Base-by-base conservation (phyloP, 371 early-diverging fungal species). In the Mucor plumbeus region DNA sequence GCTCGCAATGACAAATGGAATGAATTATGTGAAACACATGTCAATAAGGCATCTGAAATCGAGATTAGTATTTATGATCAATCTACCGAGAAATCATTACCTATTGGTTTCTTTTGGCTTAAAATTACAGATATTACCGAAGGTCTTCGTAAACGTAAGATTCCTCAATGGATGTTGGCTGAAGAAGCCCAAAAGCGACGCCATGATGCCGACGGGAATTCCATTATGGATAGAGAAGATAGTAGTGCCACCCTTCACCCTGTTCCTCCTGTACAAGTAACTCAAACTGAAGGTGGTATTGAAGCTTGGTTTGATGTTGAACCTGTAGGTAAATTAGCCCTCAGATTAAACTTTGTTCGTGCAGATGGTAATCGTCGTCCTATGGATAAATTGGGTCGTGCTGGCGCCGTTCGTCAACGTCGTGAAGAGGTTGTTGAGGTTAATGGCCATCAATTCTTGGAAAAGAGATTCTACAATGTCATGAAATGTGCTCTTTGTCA, bases 401-500 rank as follows among this genome's bases (percentile, higher is more conserved):
- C 90, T 47, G 91, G 90, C 47, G 95, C 97, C 9, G 94, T 97
- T 11, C 92, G 96, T 67, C 94, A 95, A 80, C 84, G 87, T 65
- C 87, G 85, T 66, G 89, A 89, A 50, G 88, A 85, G 26, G 83
- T 93, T 26, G 86, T 85, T 13, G 91, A 90, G 58, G 88, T 92
- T 71, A 89, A 91, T 43, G 97, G 97, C 15, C 98, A 98, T 78
- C 90, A 92, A 73, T 96, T 97, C 74, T 87, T 87, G 64, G 85
- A 90, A 48, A 82, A 90, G 63, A 90, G 89, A 62, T 94, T 93
- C 63, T 97, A 95, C 77, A 91, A 93, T 63, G 91, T 97, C 70
- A 92, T 97, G 92, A 92, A 93, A 71, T 98, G 99, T 77, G 95
- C 97, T 4, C 77, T 94, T 6, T 98, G 99, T 81, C 79, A 84